Base-by-base conservation (phyloP, 73 alveolate species). In the Diophrys sp. region DNA sequence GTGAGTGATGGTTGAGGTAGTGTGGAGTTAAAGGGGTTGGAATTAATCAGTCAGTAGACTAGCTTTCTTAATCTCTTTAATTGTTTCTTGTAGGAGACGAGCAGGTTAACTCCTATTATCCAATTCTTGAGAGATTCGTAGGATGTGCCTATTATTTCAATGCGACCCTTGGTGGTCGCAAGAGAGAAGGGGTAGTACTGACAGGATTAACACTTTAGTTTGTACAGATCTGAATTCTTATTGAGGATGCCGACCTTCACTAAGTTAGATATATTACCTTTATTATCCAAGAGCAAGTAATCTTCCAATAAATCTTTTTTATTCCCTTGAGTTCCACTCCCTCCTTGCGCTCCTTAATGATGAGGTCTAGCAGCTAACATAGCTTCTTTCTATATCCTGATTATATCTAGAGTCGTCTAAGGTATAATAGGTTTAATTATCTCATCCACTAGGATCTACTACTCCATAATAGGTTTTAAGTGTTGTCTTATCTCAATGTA, bases 171-270 rank as follows among this genome's bases (percentile, higher is more conserved):
- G 2, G 75, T 75, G 29, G 79, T 26, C 53, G 90, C 91, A 18
- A 85, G 74, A 53, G 87, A 69, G 79, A 89, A 85, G 29, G 96
- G 96, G 82, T 77, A 89, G 78, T 33, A 85, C 14, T 76, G 56
- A 18, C 91, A 80, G 23, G 73, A 83, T 55, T 66, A 33, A 74
- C 91, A 78, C 54, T 83, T 85, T 73, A 84, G 84, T 67, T 77
- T 79, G 72, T 78, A 89, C 29, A 80, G 82, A 31, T 84, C 89
- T 27, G 88, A 70, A 70, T 89, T 79, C 55, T 78, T 79, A 34
- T 85, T 87, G 25, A 85, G 70, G n/a, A 85, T 56, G 8, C 96
- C 93, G 2, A 79, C 75, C 54, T 85, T 85, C 1, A 85, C 93
- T 57, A 85, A 62, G 32, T 85, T 82, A 31, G 80, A 33, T 0